Conservation (phyloP, 495 filamentous ascomycete genomes). For the Penicillium chermesinum region DNA sequence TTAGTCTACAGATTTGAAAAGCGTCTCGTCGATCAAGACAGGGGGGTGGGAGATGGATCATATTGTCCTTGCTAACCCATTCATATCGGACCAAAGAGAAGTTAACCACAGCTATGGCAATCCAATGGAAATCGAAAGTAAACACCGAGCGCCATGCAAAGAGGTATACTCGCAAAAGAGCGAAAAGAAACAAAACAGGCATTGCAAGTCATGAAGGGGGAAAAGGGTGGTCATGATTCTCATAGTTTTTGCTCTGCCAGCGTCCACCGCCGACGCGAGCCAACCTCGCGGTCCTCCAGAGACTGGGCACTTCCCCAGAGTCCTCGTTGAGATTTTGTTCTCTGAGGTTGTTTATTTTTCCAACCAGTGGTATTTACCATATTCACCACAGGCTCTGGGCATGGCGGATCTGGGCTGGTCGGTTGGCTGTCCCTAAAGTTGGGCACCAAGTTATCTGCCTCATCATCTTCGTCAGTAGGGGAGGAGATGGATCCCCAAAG, state of each 20-base stretch:
- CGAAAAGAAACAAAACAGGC: not conserved
- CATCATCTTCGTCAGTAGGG: conserved; percentile 11
- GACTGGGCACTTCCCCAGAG: conserved; percentile 39
- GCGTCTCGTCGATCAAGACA: too few relatives aligned
- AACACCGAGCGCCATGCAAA: conserved; percentile 22
- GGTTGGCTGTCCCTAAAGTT: conserved; percentile 31
- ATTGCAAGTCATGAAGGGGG: not conserved
- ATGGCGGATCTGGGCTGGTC: conserved; percentile 12
- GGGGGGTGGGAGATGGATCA: too few relatives aligned
- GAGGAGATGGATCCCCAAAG: conserved; percentile 34
- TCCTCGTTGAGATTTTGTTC: conserved; percentile 36
- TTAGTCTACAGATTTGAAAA: too few relatives aligned
- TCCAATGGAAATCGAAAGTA: not conserved
- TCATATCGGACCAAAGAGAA: too few relatives aligned
- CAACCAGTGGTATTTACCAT: conserved; percentile 13
- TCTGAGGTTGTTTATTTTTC: conserved; percentile 28
- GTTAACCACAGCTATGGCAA: too few relatives aligned
- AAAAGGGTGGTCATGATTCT: conserved; percentile 5
- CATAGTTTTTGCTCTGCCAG: conserved; percentile 38
- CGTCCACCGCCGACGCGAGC: conserved; percentile 40
- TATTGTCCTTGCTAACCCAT: too few relatives aligned
- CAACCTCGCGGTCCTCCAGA: conserved; percentile 28
- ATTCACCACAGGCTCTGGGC: conserved; percentile 5
- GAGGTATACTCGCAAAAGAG: conserved; percentile 19
- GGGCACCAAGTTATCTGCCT: conserved; percentile 28